Evolutionary conservation across 148 eudicot species (phyloP), one percentile per base, ranked within the genome.

Genomic region (Nepenthes mirabilis): DNA sequence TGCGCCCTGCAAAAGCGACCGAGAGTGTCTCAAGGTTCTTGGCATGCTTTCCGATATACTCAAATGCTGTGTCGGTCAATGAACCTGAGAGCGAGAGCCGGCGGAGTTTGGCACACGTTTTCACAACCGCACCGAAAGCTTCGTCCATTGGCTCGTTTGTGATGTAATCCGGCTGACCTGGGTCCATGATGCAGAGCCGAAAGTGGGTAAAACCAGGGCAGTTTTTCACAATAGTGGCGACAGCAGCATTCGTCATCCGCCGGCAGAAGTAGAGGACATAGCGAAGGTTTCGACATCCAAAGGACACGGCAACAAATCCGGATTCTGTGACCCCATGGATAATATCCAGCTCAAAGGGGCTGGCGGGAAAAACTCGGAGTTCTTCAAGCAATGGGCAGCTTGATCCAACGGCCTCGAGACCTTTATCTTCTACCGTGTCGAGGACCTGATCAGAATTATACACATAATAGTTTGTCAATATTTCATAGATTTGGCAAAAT

Each of bases 201-300:
- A 91, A 87, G 59, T 83, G 89, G 59, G 87, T 91, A 43, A 91
- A 85, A 53, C 78, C 69, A 0, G 93, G 97, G 69, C 95, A 83
- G 73, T 85, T 85, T 58, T 78, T 70, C 6, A 77, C 95, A 10
- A 87, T 59, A 2, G 90, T 81, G 1, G 73, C 73, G 40, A 91
- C 82, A 10, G 97, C 97, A 47, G 82, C 90, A 52, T 91, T 91
- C n/a, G 95, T 85, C 97, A 91, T 91, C 34, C 80, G 78, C 54
- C 76, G 66, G 68, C 95, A 91, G 54, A 91, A 91, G 72, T 87
- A 91, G 49, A 87, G 87, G 33, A 91, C 82, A 51, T 81, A 91
- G 50, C 64, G 75, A 51, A 91, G 90, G 34, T 66, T 81, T 1
- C 73, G 93, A 66, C 97, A 91, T 9, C 91, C 91, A 10, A 45